Conservation (phyloP, 306 rosid genomes). For the Quercus ilex region DNA sequence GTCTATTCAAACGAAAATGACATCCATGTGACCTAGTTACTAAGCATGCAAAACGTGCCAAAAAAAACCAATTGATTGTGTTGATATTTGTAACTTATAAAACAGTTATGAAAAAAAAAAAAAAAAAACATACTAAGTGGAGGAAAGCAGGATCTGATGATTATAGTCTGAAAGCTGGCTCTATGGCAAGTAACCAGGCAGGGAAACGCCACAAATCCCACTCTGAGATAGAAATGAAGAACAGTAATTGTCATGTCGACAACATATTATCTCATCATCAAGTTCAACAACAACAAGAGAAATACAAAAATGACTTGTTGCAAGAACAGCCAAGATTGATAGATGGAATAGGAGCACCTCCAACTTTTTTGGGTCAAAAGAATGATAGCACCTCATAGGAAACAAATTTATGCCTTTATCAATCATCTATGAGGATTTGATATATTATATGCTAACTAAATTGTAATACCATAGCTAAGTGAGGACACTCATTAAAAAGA, state of each 20-base stretch:
- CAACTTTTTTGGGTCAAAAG: no score
- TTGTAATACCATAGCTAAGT: neutral
- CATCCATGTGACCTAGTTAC: neutral
- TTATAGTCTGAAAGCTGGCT: conserved; percentile 65
- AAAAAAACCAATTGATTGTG: neutral
- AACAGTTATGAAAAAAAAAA: neutral
- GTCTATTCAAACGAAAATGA: neutral
- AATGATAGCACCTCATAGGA: neutral
- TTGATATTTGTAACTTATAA: neutral
- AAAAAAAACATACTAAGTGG: conserved; percentile 50
- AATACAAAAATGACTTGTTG: neutral
- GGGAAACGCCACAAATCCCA: conserved; percentile 98
- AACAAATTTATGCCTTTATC: conserved; percentile 2
- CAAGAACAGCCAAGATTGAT: neutral
- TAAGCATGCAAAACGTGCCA: neutral
- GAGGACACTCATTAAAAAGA: neutral
- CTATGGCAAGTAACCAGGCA: conserved; percentile 68
- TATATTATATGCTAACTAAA: neutral
- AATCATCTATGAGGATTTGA: conserved; percentile 5
- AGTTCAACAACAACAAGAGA: conserved; percentile 18
- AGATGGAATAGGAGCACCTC: neutral
- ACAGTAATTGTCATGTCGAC: neutral
- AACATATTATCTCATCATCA: neutral
- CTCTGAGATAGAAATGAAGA: conserved; percentile 50
- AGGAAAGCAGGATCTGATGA: conserved; percentile 80